Conservation (phyloP, 2,329 filamentous ascomycete species). For the Arthrobotrys megalospora region DNA sequence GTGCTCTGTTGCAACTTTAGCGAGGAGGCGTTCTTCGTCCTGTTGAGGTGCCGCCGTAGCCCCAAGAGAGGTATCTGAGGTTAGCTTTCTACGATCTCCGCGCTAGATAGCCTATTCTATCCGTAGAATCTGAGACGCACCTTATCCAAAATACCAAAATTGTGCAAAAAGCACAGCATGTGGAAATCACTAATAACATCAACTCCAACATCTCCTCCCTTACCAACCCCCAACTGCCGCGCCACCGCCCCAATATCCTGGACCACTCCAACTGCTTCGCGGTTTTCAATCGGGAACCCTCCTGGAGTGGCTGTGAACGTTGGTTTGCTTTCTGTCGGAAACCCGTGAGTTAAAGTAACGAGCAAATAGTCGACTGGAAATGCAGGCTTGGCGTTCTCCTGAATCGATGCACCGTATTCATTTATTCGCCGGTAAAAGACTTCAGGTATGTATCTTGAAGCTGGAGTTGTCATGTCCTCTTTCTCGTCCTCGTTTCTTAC, state of each 20-base stretch:
- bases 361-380: slow-evolving; percentile 98
- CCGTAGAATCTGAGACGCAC: slow-evolving; percentile 70
- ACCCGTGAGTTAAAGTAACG: slow-evolving; percentile 95
- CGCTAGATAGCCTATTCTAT: neutral
- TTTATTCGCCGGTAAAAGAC: slow-evolving; percentile 97
- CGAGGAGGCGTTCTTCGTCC: slow-evolving; percentile 91
- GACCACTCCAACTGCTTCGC: slow-evolving; percentile 85
- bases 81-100: slow-evolving; percentile 63
- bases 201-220: slow-evolving; percentile 74
- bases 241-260: slow-evolving; percentile 82
- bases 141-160: slow-evolving; percentile 85
- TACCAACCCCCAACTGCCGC: slow-evolving; percentile 77
- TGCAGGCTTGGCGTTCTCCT: slow-evolving; percentile 95
- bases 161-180: slow-evolving; percentile 86
- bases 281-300: slow-evolving; percentile 91
- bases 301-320: slow-evolving; percentile 77
- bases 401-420: slow-evolving; percentile 95
- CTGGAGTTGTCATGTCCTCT: slow-evolving; percentile 72
- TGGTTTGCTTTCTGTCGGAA: slow-evolving; percentile 84
- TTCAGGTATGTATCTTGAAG: slow-evolving; percentile 90
- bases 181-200: slow-evolving; percentile 91
- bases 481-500: slow-evolving; percentile 93
- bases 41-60: slow-evolving; percentile 67
- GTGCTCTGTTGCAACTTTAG: slow-evolving; percentile 84
- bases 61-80: neutral